phyloP scores from a whole-genome alignment of 225 moss, liverwort and hornwort genomes.

The Bryum argenteum region DNA sequence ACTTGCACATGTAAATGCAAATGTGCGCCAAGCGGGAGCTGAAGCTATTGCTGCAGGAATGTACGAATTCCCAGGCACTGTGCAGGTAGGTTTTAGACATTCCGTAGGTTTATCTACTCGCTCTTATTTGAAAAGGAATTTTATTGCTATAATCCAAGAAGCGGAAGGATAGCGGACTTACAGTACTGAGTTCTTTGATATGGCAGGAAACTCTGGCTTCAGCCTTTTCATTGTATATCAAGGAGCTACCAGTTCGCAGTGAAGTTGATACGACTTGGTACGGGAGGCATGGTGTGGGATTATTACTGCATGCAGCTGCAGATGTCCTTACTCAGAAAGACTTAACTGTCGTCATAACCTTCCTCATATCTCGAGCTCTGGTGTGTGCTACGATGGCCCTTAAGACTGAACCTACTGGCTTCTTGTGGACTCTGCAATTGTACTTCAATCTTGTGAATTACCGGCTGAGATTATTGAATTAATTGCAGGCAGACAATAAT shows the following conservation, averaged over 20 bases:
- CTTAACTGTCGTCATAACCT: constrained; percentile 80
- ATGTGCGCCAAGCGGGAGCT: constrained; percentile 90
- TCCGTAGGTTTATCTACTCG: neutral
- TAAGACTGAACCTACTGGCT: constrained; percentile 8
- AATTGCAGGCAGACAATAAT: constrained; percentile 80
- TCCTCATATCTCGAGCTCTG: constrained; percentile 95
- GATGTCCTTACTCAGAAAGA: constrained; percentile 87
- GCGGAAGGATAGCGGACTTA: neutral
- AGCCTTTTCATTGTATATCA: constrained; percentile 71
- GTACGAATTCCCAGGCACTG: constrained; percentile 74
- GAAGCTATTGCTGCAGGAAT: constrained; percentile 93
- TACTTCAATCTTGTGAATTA: neutral
- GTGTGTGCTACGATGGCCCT: constrained; percentile 43
- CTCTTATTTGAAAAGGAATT: neutral
- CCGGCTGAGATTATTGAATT: constrained; percentile 6
- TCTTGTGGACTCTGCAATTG: constrained; percentile 9
- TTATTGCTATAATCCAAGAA: neutral
- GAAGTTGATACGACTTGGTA: constrained; percentile 82
- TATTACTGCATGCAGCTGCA: constrained; percentile 82
- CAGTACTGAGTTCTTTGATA: constrained; percentile 12
- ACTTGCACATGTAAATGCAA: constrained; percentile 73
- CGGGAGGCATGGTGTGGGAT: constrained; percentile 91
- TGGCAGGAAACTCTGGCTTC: constrained; percentile 76
- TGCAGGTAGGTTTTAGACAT: constrained; percentile 51
- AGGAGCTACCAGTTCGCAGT: constrained; percentile 75